Evolutionary conservation across 2,329 filamentous ascomycete genomes (phyloP), one percentile per base, ranked within the genome.

Genomic region (Chaetomium olivaceum): DNA sequence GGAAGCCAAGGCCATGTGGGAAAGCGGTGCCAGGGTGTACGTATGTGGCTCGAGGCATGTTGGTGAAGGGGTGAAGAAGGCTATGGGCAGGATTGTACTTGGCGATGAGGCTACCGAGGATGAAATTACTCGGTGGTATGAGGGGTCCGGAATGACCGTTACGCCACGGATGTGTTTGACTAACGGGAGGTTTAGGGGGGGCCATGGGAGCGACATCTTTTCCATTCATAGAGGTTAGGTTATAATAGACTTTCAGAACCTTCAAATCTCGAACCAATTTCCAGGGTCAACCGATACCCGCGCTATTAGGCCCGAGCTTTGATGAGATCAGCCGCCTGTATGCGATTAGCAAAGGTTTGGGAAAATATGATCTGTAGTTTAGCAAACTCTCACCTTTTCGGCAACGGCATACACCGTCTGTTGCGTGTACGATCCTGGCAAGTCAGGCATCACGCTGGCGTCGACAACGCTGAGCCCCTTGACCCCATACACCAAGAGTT

Each of bases 111-210:
- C 77, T 1, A 76, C 72, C 1, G 75, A 80, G 33, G 80, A 82
- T 63, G 75, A 77, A 63, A 78, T 79, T 0, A 73, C 75, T 62
- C 76, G 75, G 64, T 85, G 81, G 82, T 83, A 84, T 71, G 81
- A 84, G 39, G 77, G 33, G 70, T 82, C 60, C 74, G 81, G 65
- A 87, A 87, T 63, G 81, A 83, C 74, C 76, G 86, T 29, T 88
- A 84, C 69, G 82, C 84, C 19, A 85, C 82, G 3, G 86, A 89
- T 76, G 85, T 89, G 16, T 89, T 88, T 78, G 83, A 85, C 68
- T 85, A 76, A 58, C 25, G 21, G 7, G 9, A 14, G 25, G 29
- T 11, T 29, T 4, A 19, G 46, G 56, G 46, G 56, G 23, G 19
- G 5, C 7, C 23, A 16, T 16, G 21, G 21, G 23, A 51, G 48